Evolutionary conservation across 1,284 basidiomycete species (phyloP).

Genomic region (Veloboletus limbatus): DNA sequence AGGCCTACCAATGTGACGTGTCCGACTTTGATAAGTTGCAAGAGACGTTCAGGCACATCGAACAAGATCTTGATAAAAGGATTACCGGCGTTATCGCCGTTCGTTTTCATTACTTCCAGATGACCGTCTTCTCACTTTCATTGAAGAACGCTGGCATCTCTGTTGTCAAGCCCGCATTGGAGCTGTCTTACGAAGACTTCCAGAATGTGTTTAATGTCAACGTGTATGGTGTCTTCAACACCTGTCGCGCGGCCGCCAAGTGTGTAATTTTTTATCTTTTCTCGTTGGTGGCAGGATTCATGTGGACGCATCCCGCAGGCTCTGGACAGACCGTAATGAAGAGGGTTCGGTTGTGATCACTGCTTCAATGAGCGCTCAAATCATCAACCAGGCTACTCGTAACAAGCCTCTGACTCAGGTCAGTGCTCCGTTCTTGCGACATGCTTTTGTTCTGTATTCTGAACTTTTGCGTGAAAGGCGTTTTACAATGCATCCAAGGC

Average conservation of each 20-base stretch:
- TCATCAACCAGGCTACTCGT: conserved; percentile 41
- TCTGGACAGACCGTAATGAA: conserved; percentile 3
- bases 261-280: conserved; percentile 11
- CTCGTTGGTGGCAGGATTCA: accelerated
- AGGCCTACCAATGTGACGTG: conserved; percentile 47
- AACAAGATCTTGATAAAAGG: not conserved
- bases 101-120: not conserved
- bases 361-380: conserved; percentile 49
- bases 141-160: conserved; percentile 46
- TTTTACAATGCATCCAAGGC: conserved; percentile 63
- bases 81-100: conserved; percentile 25
- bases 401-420: conserved; percentile 39
- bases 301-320: not conserved
- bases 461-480: conserved; percentile 32
- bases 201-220: conserved; percentile 37
- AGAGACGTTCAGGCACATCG: conserved; percentile 38
- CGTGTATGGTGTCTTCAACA: conserved; percentile 45
- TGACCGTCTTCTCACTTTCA: not conserved
- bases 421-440: not conserved
- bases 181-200: conserved; percentile 45
- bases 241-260: conserved; percentile 41
- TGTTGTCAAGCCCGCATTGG: conserved; percentile 46
- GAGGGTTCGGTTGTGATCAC: conserved; percentile 44
- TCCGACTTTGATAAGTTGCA: conserved; percentile 35
- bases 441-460: too few species aligned